Base-by-base conservation (phyloP, 2,329 filamentous ascomycete species). In the Acrocalymma vagum region DNA sequence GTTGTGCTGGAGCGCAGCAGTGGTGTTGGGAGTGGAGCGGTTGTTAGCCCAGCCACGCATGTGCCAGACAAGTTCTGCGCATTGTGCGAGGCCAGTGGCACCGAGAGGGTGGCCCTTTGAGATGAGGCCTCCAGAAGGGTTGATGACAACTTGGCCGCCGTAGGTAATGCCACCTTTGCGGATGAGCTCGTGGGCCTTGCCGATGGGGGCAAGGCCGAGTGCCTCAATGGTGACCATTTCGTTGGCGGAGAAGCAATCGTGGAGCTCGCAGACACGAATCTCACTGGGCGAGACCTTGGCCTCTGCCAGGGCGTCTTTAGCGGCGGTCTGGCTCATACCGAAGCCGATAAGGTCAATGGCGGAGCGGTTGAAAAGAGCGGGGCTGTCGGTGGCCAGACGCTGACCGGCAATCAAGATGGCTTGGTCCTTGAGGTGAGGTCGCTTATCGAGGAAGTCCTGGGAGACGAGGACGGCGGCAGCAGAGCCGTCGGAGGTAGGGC, bases 191-290 rank as follows among this genome's bases (percentile, higher is more conserved):
- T 96, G 92, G 0, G 93, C 94, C 70, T 90, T 93, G 11, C 93
- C 93, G 10, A 80, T 83, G 43, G 84, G 84, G 26, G 79, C 67
- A 9, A 97, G 80, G 2, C 90, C 91, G 1, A 97, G 80, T 0
- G 90, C 90, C 66, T 97, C 93, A 34, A 97, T 85, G 2, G 85
- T 86, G 35, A 94, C 81, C 87, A 97, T 88, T 77, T 97, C 90
- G 69, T 97, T 97, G 17, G 93, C 86, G 13, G 86, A 91, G 80
- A 97, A 97, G 77, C 94, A 97, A 75, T 97, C 94, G 73, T 97
- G 94, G 46, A 97, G 78, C 75, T 97, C 93, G 63, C 90, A 91
- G 11, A 97, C 88, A 62, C 87, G 84, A 50, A 93, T 80, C 53
- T 95, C 88, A 22, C 75, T 71, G 0, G 88, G 75, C 5, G 73